Percentiles rank a stretch among this genome's conserved stretches.
Evolutionary conservation across 2,329 filamentous ascomycete genomes (phyloP).

Genomic region (Beauveria sp.): DNA sequence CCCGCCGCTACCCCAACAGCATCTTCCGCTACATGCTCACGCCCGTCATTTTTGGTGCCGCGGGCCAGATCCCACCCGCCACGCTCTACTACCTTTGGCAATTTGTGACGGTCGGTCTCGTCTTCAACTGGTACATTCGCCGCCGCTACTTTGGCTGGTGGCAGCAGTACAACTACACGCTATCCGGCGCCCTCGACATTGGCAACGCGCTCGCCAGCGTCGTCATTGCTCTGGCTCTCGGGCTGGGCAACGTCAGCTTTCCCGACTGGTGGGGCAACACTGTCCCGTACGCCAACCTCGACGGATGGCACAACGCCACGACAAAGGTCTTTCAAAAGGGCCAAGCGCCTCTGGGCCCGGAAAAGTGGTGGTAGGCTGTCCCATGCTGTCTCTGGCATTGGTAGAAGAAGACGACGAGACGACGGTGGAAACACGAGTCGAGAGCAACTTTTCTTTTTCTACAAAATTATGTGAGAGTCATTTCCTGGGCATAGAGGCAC

Average conservation of each 20-base stretch:
- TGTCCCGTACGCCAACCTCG: constrained; percentile 25
- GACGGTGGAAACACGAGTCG: too few species aligned
- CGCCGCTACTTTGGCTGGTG: constrained; percentile 47
- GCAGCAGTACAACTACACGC: constrained; percentile 49
- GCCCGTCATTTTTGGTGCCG: constrained; percentile 45
- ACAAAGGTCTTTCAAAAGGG: constrained; percentile 21
- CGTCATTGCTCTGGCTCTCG: constrained; percentile 37
- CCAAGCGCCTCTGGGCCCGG: constrained; percentile 21
- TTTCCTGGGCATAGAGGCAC: too few species aligned
- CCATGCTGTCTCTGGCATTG: too few species aligned
- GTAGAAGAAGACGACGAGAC: too few species aligned
- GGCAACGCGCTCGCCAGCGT: constrained; percentile 46
- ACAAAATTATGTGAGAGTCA: too few species aligned
- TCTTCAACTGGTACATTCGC: constrained; percentile 48
- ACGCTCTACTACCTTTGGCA: constrained; percentile 48
- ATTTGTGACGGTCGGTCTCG: constrained; percentile 46
- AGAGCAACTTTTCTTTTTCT: too few species aligned
- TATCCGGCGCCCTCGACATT: constrained; percentile 47
- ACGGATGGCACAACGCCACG: constrained; percentile 18
- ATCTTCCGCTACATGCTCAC: constrained; percentile 42
- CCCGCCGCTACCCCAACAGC: constrained; percentile 39
- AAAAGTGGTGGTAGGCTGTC: constrained; percentile 16
- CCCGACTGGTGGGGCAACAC: constrained; percentile 44
- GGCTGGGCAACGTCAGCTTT: constrained; percentile 33
- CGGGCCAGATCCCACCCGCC: constrained; percentile 44